Base-by-base conservation (phyloP, 163 green algal species). In the Scenedesmus sp. region DNA sequence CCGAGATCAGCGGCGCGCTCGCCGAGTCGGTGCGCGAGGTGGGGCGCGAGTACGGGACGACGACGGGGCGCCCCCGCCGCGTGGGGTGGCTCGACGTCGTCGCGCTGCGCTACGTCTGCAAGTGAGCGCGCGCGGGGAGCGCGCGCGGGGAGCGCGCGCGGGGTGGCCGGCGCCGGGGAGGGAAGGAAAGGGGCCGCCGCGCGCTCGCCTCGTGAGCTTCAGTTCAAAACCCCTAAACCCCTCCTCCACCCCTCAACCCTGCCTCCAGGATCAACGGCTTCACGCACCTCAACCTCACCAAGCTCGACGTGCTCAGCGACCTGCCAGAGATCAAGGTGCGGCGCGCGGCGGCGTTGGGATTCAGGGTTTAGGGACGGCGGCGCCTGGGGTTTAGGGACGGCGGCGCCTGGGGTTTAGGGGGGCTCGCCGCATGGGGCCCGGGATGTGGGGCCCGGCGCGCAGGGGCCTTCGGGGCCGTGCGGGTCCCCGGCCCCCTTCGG, bases 21-120 rank as follows among this genome's bases (percentile, higher is more conserved):
- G 96, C 89, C 1, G 97, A 99, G n/a, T 42, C 57, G 63, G 33
- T 80, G 29, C 71, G 71, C 31, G 73, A 83, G 69, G 78, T 92
- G 2, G 97, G 97, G 0, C 89, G 83, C 13, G 97, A 99, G 89
- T 99, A 98, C 85, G 97, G 97, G 54, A 99, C 96, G 42, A 99
- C 97, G 63, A 99, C 97, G 0, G 97, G 97, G 20, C 88, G 97
- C 13, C 97, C 97, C 14, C 84, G 97, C 24, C 88, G 97, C 42
- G 94, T 98, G 44, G 97, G 97, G 36, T 99, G 97, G 97, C 92
- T 99, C 63, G 97, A 99, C 86, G 92, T 99, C n/a, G 91, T 97
- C 11, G 94, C 95, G 0, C 89, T 99, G 57, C 88, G 86, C 65
- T 99, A 97, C 77, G 93, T 76, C 5, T 62, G 31, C 39, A 81